Percentiles rank a stretch among this genome's conserved stretches.
Evolutionary conservation across 192 early-diverging fungal species (phyloP).

Genomic region (Rhizophlyctis rosea): DNA sequence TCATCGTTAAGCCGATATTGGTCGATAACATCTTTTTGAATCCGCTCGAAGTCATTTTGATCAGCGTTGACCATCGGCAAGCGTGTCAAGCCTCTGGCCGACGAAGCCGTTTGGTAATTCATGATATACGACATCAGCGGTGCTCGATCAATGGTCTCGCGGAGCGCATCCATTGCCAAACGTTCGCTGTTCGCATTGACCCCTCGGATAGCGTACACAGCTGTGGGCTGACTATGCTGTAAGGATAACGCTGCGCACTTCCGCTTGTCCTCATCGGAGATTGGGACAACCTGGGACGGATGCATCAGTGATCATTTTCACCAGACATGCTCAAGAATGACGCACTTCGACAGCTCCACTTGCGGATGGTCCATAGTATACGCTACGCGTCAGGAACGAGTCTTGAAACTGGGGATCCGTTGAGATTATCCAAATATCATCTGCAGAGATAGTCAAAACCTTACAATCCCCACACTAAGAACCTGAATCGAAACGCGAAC

Average conservation of each 20-base stretch:
- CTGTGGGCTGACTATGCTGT: background rate
- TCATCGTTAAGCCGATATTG: conserved; percentile 35
- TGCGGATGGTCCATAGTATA: conserved; percentile 24
- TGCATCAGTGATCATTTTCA: too few species aligned
- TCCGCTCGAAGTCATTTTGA: conserved; percentile 8
- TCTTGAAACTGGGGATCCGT: conserved; percentile 5
- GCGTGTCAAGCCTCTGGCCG: too few species aligned
- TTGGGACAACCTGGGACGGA: conserved; percentile 1
- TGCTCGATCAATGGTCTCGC: background rate
- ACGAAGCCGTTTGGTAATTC: too few species aligned
- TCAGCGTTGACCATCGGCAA: too few species aligned
- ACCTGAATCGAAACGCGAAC: conserved; percentile 2
- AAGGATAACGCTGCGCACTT: background rate
- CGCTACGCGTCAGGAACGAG: conserved; percentile 17
- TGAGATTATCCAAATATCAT: conserved; percentile 38
- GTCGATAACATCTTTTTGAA: conserved; percentile 14
- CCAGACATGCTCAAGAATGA: background rate
- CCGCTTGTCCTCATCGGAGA: background rate
- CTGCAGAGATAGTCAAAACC: conserved; percentile 7
- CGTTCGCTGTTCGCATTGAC: conserved; percentile 16
- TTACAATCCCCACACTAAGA: background rate
- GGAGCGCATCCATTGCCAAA: conserved; percentile 13
- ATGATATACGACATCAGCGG: conserved; percentile 8
- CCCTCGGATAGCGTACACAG: conserved; percentile 20
- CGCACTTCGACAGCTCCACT: conserved; percentile 16